Conservation (phyloP, 257 asterid species). For the Leonotis leonurus region DNA sequence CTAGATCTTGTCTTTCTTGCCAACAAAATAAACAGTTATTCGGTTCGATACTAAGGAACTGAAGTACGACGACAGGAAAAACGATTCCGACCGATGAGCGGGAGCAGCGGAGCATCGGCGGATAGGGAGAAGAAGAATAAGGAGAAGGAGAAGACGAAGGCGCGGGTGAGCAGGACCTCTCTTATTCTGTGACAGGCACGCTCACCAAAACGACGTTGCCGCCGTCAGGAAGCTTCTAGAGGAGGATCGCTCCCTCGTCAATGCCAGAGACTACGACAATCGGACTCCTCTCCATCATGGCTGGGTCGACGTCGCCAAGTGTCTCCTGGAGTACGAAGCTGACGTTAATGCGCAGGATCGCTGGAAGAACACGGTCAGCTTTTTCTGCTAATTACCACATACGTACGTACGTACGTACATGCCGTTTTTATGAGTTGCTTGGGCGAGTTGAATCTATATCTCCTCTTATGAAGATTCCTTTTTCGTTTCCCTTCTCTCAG, state of each 20-base stretch:
- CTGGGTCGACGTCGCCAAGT: conserved; percentile 78
- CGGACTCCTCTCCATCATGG: conserved; percentile 98
- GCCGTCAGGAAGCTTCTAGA: conserved; percentile 78
- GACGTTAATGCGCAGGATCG: conserved; percentile 98
- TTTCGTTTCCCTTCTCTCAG: neutral
- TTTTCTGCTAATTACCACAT: neutral
- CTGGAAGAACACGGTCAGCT: conserved; percentile 85
- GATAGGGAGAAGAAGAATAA: conserved; percentile 26
- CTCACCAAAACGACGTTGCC: conserved; percentile 79
- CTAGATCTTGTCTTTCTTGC: neutral
- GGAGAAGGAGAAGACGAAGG: conserved; percentile 67
- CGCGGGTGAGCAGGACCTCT: conserved; percentile 85
- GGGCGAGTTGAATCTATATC: too few species aligned
- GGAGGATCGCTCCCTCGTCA: conserved; percentile 77
- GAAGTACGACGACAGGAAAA: neutral
- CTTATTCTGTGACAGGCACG: conserved; percentile 93
- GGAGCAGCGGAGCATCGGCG: conserved; percentile 66
- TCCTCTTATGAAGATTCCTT: neutral
- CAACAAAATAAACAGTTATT: conserved; percentile 18
- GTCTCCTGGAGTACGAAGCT: conserved; percentile 66
- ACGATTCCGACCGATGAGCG: conserved; percentile 55
- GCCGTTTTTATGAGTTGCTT: neutral
- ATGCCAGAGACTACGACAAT: conserved; percentile 75
- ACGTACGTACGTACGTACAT: too few species aligned
- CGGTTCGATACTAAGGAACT: conserved; percentile 2